Base-by-base conservation (phyloP, 2,329 filamentous ascomycete species). In the Leptographium flavum region DNA sequence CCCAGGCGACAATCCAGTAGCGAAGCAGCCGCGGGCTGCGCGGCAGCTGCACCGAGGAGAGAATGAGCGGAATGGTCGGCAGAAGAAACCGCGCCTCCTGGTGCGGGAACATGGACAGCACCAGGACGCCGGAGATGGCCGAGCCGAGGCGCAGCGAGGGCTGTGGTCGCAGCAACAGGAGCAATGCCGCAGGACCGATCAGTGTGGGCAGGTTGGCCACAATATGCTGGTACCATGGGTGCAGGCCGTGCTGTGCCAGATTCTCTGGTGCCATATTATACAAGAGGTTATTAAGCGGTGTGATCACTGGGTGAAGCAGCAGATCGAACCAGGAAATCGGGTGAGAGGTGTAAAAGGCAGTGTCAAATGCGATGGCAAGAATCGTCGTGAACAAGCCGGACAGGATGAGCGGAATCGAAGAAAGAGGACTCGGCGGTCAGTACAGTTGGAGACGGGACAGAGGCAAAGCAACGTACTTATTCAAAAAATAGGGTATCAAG, bases 401-500 rank as follows among this genome's bases (percentile, higher is more conserved):
- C 45, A 75, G 56, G 45, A 76, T 58, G 54, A 92, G 71, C 47
- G 76, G 73, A 50, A 77, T 57, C 41, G 94, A 65, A 45, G 76
- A 74, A 36, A 70, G 59, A 49, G 75, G 76, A 58, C 75, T 78
- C 51, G 52, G 22, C 31, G 41, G 52, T 51, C 48, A 31, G 38
- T n/a, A 25, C n/a, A 19, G 15, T 30, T 8, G 3, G 25, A 8
- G 3, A 19, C 49, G 45, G 53, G 50, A 19, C 7, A 21, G 8
- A 7, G 3, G 1, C 1, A 13, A 3, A 17, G 27, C 23, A 23
- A 66, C 76, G 58, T 64, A 92, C 84, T 81, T 90, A 61, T 79
- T 79, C 60, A 76, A 65, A 58, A 94, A 92, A 67, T 94, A 83
- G 52, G 87, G 87, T 60, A 96, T 68, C 57, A 98, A 70, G 58